Base-by-base conservation (phyloP, 2,329 filamentous ascomycete species). In the Ceratocystis smalleyi region DNA sequence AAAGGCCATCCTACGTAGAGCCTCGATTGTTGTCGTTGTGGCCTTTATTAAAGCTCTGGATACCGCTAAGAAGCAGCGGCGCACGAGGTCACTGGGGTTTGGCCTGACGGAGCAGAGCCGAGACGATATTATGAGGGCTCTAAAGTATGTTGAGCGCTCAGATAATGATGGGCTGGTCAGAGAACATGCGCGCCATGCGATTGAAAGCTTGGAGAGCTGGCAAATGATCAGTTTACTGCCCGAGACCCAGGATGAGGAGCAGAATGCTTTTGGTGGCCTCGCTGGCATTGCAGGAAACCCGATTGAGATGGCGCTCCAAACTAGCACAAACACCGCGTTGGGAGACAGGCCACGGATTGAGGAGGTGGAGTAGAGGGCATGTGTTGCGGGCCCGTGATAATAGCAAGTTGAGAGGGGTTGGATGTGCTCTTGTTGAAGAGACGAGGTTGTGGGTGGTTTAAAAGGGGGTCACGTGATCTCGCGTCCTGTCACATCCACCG, bases 161-260 rank as follows among this genome's bases (percentile, higher is more conserved):
- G 87, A 91, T 72, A 79, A 77, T 27, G 87, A 91, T 70, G 85
- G 81, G 0, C 73, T 91, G 51, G 87, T 88, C 10, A 79, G 79
- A 67, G 79, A 84, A 69, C 86, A 90, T 72, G 85, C 85, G 1
- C 75, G 74, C 40, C 84, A 84, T 69, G 84, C 86, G n/a, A 72
- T 84, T 10, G 86, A 89, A 71, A 85, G 81, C 60, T 70, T 90
- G 67, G 79, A 84, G 68, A 81, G 79, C 65, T 85, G 83, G 81
- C 77, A 79, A 65, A 73, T 85, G 71, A 77, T 79, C 63, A 76
- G 72, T 62, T 68, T 83, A 64, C 71, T 83, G 51, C 77, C 76
- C 27, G 67, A 73, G 24, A 24, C 66, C 69, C 45, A 70, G 68
- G 30, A 64, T 75, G 63, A 71, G 71, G 62, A 72, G 69, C 40